These are phyloP conservation scores for Penicillium rolfsii DNA, from an alignment of 2,329 filamentous ascomycete species.

Conservation along the genomic window DNA sequence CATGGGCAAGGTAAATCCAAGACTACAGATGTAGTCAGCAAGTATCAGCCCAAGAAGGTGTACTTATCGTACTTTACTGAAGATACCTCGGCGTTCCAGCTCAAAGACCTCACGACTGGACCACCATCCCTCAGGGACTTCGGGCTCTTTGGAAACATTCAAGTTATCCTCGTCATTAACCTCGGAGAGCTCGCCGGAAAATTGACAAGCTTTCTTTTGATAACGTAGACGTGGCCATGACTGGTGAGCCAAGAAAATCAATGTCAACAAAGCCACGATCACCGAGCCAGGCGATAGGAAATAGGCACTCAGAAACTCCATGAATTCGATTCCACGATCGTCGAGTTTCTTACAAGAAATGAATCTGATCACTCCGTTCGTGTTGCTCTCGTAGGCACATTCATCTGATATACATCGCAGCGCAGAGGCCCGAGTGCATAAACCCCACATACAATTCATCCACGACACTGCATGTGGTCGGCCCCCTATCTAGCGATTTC, in stretches of 20 bases:
- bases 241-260: conserved; percentile 16
- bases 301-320: conserved; percentile 24
- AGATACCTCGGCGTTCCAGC: conserved; percentile 55
- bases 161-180: neutral
- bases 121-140: conserved; percentile 46
- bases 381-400: neutral
- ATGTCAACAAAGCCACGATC: conserved; percentile 20
- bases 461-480: conserved; percentile 8
- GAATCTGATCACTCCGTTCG: neutral
- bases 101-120: conserved; percentile 50
- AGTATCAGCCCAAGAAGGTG: neutral
- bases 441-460: conserved; percentile 24
- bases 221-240: conserved; percentile 19
- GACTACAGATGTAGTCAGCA: conserved; percentile 25
- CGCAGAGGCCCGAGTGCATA: conserved; percentile 15
- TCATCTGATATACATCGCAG: conserved; percentile 23
- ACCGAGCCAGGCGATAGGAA: conserved; percentile 16
- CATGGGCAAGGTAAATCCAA: conserved; percentile 44
- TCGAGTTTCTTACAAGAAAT: neutral
- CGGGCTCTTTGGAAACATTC: conserved; percentile 44
- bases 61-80: conserved; percentile 48
- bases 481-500: conserved; percentile 20
- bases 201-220: conserved; percentile 3
- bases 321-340: neutral
- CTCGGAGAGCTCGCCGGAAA: neutral